phyloP scores from a whole-genome alignment of 2,329 filamentous ascomycete genomes.

The Apiospora aurea region DNA sequence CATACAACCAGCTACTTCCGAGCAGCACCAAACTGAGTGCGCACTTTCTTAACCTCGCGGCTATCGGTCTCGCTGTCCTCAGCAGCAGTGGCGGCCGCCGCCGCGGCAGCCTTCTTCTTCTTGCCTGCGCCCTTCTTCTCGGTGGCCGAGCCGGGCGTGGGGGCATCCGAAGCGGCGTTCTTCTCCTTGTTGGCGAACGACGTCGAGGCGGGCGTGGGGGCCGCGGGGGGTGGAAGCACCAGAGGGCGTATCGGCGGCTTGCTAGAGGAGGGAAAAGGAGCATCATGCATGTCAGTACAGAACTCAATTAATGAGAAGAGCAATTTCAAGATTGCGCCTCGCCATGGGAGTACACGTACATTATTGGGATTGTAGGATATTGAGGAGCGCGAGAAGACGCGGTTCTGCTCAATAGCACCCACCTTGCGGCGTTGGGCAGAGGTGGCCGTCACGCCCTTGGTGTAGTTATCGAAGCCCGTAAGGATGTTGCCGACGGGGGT shows the following conservation, averaged over 20 bases:
- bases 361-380: conserved; percentile 62
- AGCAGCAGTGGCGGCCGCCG: conserved; percentile 49
- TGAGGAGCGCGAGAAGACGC: conserved; percentile 75
- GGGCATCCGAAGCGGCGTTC: conserved; percentile 55
- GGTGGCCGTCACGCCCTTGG: conserved; percentile 80
- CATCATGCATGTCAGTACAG: background rate
- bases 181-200: conserved; percentile 55
- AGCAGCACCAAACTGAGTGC: conserved; percentile 64
- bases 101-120: conserved; percentile 60
- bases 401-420: conserved; percentile 71
- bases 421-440: conserved; percentile 70
- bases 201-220: conserved; percentile 63
- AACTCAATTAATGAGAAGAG: background rate
- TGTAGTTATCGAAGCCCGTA: conserved; percentile 96
- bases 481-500: conserved; percentile 94
- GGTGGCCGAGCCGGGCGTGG: conserved; percentile 62
- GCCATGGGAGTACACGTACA: conserved; percentile 35
- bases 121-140: conserved; percentile 48
- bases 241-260: conserved; percentile 54
- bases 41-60: conserved; percentile 59
- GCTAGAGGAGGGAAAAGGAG: conserved; percentile 25
- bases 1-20: conserved; percentile 49
- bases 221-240: conserved; percentile 52
- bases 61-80: conserved; percentile 68
- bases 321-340: background rate